Percentiles rank a stretch among this genome's conserved stretches.
These are phyloP conservation scores for Arthrobotrys megalospora DNA, from an alignment of 2,329 filamentous ascomycete species.

Conservation along the genomic window DNA sequence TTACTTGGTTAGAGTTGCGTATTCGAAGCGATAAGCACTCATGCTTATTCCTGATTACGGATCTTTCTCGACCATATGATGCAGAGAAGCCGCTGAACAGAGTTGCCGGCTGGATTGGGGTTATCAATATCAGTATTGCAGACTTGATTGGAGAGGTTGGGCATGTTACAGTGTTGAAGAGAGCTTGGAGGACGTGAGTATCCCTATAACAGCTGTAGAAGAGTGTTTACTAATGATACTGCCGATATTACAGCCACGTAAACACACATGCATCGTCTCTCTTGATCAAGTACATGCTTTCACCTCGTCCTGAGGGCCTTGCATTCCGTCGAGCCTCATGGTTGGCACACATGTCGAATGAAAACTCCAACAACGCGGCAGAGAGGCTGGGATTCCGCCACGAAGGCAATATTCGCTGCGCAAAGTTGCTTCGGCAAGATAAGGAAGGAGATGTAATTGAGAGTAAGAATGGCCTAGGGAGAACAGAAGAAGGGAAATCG, in stretches of 20 bases:
- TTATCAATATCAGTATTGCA: constrained; percentile 53
- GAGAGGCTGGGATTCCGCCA: constrained; percentile 46
- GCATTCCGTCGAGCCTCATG: constrained; percentile 53
- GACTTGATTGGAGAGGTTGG: constrained; percentile 53
- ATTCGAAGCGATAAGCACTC: constrained; percentile 41
- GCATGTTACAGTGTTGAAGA: constrained; percentile 53
- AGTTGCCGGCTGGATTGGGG: constrained; percentile 52
- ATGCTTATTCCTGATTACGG: constrained; percentile 55
- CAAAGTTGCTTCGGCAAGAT: constrained; percentile 36
- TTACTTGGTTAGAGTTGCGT: constrained; percentile 49
- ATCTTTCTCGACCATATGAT: constrained; percentile 49
- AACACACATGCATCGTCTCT: constrained; percentile 54
- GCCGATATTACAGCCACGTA: constrained; percentile 24
- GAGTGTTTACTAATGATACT: background rate
- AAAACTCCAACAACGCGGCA: constrained; percentile 49
- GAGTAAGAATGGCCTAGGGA: constrained; percentile 35
- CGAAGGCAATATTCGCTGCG: constrained; percentile 45
- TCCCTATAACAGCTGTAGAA: background rate
- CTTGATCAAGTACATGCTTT: constrained; percentile 47
- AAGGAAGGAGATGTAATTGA: constrained; percentile 44
- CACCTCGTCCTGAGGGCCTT: constrained; percentile 52
- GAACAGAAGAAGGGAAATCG: constrained; percentile 47
- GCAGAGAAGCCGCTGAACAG: constrained; percentile 32
- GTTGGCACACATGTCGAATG: constrained; percentile 48
- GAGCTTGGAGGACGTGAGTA: constrained; percentile 58